phyloP scores from a whole-genome alignment of 352 stramenopile genomes.

The Pythium aristosporum region DNA sequence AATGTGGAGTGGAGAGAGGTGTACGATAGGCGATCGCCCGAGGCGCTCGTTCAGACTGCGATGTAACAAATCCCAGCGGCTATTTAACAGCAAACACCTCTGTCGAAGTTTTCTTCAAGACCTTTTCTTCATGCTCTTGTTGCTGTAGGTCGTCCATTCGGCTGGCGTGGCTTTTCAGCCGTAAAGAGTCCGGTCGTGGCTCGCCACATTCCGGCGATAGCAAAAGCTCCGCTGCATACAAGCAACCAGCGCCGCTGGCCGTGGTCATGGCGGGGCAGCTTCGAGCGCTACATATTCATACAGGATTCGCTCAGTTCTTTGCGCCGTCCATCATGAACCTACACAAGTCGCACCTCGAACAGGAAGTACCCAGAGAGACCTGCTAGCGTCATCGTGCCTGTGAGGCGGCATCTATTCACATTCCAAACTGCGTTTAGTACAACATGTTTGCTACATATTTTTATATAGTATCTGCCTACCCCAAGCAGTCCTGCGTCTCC shows the following conservation, averaged over 20 bases:
- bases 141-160: not conserved
- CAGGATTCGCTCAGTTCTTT: not conserved
- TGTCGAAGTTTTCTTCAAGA: not conserved
- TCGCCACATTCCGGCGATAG: constrained; percentile 44
- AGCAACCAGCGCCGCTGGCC: constrained; percentile 62
- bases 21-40: constrained; percentile 17
- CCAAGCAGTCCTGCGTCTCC: constrained; percentile 21
- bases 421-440: too few species aligned
- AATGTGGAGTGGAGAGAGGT: constrained; percentile 4
- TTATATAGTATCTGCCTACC: not conserved
- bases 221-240: constrained; percentile 47
- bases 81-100: constrained; percentile 18
- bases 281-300: constrained; percentile 31
- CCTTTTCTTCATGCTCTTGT: not conserved
- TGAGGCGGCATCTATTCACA: constrained; percentile 50
- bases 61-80: constrained; percentile 18
- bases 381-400: constrained; percentile 48
- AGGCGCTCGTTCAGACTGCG: constrained; percentile 10
- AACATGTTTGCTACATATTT: too few species aligned
- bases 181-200: constrained; percentile 48
- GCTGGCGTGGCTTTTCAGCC: constrained; percentile 5
- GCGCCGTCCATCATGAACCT: not conserved
- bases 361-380: constrained; percentile 59
- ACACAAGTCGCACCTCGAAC: constrained; percentile 37
- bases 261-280: constrained; percentile 39